Conservation (phyloP, 2,329 filamentous ascomycete species). For the Trichoderma sp. region DNA sequence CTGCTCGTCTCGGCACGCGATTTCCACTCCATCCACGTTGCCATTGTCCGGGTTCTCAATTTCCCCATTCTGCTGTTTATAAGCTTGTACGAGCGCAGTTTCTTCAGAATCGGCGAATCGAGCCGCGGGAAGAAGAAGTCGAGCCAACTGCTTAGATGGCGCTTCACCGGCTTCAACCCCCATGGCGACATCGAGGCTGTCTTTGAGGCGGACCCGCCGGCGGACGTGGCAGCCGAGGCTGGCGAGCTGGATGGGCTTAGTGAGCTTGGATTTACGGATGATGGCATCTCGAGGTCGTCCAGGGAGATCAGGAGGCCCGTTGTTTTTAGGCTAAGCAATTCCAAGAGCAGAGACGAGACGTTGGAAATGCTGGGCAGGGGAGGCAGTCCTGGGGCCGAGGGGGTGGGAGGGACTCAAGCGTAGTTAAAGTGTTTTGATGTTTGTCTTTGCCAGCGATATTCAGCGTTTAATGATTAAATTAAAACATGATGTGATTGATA, state of each 20-base stretch:
- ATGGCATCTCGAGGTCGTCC: conserved; percentile 35
- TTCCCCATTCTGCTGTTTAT: conserved; percentile 64
- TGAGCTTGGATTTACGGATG: conserved; percentile 39
- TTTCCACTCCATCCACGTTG: conserved; percentile 73
- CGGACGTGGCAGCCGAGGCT: conserved; percentile 42
- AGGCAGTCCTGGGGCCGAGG: conserved; percentile 1
- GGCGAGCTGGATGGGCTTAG: conserved; percentile 39
- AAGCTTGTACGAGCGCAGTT: conserved; percentile 58
- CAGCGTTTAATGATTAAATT: background rate
- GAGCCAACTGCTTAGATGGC: conserved; percentile 38
- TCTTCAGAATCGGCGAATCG: conserved; percentile 30
- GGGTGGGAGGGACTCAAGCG: background rate
- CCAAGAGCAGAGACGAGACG: conserved; percentile 15
- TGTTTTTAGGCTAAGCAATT: conserved; percentile 24
- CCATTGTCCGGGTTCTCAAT: conserved; percentile 63
- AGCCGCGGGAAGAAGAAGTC: conserved; percentile 43
- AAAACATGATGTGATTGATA: background rate
- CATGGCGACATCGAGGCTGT: conserved; percentile 63
- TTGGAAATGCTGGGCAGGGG: conserved; percentile 16
- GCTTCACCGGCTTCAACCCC: conserved; percentile 54
- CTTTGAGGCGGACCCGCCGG: conserved; percentile 58
- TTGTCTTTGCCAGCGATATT: too few relatives aligned
- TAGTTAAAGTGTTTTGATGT: background rate
- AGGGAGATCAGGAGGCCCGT: conserved; percentile 30
- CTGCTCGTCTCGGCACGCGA: conserved; percentile 61